Conservation (phyloP, 2,329 filamentous ascomycete genomes). For the Aschersonia sp. region DNA sequence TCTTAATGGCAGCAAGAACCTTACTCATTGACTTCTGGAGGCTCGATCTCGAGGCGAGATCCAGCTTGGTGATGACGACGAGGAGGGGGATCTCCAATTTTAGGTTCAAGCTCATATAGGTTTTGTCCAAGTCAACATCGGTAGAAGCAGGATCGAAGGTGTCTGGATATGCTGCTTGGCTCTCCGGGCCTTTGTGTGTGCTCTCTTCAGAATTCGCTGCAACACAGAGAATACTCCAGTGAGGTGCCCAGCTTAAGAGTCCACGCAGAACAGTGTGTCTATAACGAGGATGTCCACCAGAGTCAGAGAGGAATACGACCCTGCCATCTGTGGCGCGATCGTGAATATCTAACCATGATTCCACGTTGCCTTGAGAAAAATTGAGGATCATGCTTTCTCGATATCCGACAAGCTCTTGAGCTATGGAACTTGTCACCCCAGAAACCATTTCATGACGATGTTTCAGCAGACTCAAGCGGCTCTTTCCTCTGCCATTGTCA, state of each 20-base stretch:
- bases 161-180: slow-evolving; percentile 29
- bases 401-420: slow-evolving; percentile 88
- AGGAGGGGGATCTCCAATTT: slow-evolving; percentile 65
- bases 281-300: slow-evolving; percentile 80
- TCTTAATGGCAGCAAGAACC: slow-evolving; percentile 65
- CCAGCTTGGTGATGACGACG: slow-evolving; percentile 81
- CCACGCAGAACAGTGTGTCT: slow-evolving; percentile 78
- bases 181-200: slow-evolving; percentile 6
- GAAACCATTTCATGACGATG: slow-evolving; percentile 88
- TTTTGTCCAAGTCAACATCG: slow-evolving; percentile 58
- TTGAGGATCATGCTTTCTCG: slow-evolving; percentile 51
- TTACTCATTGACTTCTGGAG: slow-evolving; percentile 58
- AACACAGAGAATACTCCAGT: slow-evolving; percentile 84
- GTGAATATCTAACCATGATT: slow-evolving; percentile 91
- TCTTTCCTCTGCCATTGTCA: slow-evolving; percentile 86
- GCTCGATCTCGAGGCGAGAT: slow-evolving; percentile 61
- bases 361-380: slow-evolving; percentile 73
- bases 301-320: slow-evolving; percentile 80
- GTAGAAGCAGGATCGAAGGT: slow-evolving; percentile 32
- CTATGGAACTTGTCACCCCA: slow-evolving; percentile 85
- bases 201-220: slow-evolving; percentile 58
- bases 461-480: slow-evolving; percentile 73
- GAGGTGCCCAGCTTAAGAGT: slow-evolving; percentile 88
- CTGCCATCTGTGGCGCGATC: slow-evolving; percentile 58
- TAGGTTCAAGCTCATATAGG: slow-evolving; percentile 74